phyloP scores from a whole-genome alignment of 371 early-diverging fungal species.

The Quaeritorhiza haematococci region DNA sequence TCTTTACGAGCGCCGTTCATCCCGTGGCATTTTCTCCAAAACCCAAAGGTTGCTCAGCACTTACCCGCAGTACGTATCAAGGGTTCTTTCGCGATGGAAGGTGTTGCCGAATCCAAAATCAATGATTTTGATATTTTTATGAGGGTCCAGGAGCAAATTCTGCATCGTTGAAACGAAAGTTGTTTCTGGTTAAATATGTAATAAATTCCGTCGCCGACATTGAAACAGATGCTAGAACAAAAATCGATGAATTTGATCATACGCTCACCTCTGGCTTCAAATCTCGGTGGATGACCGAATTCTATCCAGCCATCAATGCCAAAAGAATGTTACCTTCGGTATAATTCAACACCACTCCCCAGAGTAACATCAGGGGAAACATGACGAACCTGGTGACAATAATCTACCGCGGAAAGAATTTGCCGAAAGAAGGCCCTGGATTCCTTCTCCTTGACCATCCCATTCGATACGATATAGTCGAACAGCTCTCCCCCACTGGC shows the following conservation, averaged over 20 bases:
- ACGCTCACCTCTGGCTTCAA: conserved; percentile 72
- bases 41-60: conserved; percentile 70
- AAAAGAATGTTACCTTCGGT: background rate
- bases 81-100: conserved; percentile 68
- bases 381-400: conserved; percentile 35
- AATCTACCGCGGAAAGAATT: conserved; percentile 80
- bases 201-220: background rate
- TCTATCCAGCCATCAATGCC: conserved; percentile 39
- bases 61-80: conserved; percentile 90
- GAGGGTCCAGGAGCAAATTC: conserved; percentile 82
- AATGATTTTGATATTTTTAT: conserved; percentile 87
- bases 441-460: conserved; percentile 36
- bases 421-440: conserved; percentile 57
- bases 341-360: conserved; percentile 8
- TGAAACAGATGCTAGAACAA: background rate
- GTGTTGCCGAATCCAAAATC: conserved; percentile 95
- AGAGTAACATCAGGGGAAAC: background rate
- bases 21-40: conserved; percentile 67
- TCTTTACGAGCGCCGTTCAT: conserved; percentile 36
- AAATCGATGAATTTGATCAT: background rate
- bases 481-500: conserved; percentile 49
- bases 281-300: conserved; percentile 92
- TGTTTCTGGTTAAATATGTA: background rate
- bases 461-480: conserved; percentile 44
- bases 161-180: conserved; percentile 32